Evolutionary conservation across 2,329 filamentous ascomycete genomes (phyloP), one percentile per base, ranked within the genome.

Genomic region (Sporothrix humicola): DNA sequence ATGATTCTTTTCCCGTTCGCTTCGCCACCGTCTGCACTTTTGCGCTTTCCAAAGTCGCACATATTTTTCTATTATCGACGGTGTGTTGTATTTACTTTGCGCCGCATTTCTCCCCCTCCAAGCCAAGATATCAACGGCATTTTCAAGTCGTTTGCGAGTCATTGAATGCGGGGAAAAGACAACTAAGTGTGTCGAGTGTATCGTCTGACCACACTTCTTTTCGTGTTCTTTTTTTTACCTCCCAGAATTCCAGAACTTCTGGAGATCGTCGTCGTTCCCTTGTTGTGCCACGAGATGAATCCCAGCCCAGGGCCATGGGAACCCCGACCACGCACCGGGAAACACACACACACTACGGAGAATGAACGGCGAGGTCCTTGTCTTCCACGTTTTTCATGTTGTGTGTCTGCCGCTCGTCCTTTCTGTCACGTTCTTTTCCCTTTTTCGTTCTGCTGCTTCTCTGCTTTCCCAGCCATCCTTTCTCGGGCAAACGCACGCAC

Each of bases 351-450:
- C 46, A 66, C 44, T 13, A 20, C 59, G 59, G 59, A 63, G 37
- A 63, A 63, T 63, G 59, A 46, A 20, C 26, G 13, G 31, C 23
- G 63, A 50, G 63, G 50, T 23, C 61, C 61, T 66, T 48, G 61
- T 66, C 61, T 13, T 17, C 61, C 61, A 66, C 61, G 61, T 66
- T 66, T 66, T 66, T 66, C 26, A 37, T 59, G 9, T 31, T 9
- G 23, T 44, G 3, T 4, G 15, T n/a, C 15, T 61, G 6, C 31
- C 31, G 3, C 15, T 48, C 17, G 17, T 56, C n/a, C 17, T 63
- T 59, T 63, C 58, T n/a, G 20, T 63, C 58, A 44, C 37, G 31
- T 23, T 26, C 26, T 48, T 20, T 37, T 37, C 31, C 31, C 31
- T 37, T 37, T 37, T 7, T 37, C 31, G 7, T 59, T 63, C 58